Evolutionary conservation across 768 basidiomycete species (phyloP).

Genomic region (Rhodocollybia butyracea): DNA sequence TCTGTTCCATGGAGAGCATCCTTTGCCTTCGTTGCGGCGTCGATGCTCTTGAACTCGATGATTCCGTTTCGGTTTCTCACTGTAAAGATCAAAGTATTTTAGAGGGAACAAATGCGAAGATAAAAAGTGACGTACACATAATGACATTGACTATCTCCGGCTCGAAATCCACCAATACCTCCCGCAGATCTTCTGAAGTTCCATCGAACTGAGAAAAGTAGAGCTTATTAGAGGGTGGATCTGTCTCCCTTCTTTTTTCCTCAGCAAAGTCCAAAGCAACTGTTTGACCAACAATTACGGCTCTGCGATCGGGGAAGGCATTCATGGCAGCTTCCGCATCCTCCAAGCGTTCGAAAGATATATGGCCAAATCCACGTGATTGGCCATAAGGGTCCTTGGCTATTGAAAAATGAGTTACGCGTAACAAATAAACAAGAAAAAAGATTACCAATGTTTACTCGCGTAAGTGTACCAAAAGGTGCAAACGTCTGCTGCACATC

Average conservation of each 20-base stretch:
- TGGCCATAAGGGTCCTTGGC: background rate
- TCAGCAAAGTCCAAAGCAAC: background rate
- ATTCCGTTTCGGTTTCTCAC: conserved; percentile 4
- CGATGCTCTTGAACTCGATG: background rate
- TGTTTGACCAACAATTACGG: background rate
- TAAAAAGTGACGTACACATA: background rate
- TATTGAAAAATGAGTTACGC: background rate
- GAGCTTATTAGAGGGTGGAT: background rate
- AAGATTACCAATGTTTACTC: background rate
- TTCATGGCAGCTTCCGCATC: background rate
- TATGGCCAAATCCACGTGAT: background rate
- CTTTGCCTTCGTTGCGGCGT: background rate
- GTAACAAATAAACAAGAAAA: background rate
- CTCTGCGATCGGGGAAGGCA: background rate
- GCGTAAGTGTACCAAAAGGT: background rate
- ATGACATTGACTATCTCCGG: background rate
- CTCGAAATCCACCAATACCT: background rate
- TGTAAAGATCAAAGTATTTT: background rate
- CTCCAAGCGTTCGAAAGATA: background rate
- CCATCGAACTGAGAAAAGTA: conserved; percentile 1
- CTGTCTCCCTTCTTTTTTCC: background rate
- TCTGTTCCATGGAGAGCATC: background rate
- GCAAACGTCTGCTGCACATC: background rate
- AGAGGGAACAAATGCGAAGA: background rate
- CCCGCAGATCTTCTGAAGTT: background rate